A percentile compares a stretch with the other conserved stretches of the same genome.
phyloP scores from a whole-genome alignment of 192 early-diverging fungal genomes.

The Coemansia aciculifera region DNA sequence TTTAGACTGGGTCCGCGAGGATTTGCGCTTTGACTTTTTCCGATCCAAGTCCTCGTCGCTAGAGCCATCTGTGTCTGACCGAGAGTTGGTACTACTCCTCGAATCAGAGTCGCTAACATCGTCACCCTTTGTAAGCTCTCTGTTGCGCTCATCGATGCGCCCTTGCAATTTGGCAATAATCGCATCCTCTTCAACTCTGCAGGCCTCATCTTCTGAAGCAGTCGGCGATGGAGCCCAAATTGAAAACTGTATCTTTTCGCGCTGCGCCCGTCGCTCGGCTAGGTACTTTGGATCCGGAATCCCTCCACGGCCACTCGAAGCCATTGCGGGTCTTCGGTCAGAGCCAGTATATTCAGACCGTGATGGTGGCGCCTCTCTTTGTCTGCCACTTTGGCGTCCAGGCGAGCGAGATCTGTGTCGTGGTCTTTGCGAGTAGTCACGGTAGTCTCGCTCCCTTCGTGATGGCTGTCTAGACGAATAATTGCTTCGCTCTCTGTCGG shows the following conservation, averaged over 20 bases:
- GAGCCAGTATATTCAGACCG: neutral
- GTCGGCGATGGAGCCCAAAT: slow-evolving; percentile 64
- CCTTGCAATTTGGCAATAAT: slow-evolving; percentile 32
- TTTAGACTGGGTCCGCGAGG: slow-evolving; percentile 9
- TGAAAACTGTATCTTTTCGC: slow-evolving; percentile 46
- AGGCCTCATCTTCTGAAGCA: slow-evolving; percentile 53
- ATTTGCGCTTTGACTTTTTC: neutral
- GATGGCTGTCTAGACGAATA: neutral
- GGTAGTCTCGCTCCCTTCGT: slow-evolving; percentile 5
- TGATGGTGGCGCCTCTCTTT: neutral
- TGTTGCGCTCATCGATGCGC: slow-evolving; percentile 19
- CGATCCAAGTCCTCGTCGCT: neutral
- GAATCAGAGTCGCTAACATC: slow-evolving; percentile 17
- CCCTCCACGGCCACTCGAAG: slow-evolving; percentile 7
- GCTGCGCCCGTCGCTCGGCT: slow-evolving; percentile 38
- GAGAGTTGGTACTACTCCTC: slow-evolving; percentile 18
- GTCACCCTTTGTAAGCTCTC: neutral
- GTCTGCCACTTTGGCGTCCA: neutral
- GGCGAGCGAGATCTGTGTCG: slow-evolving; percentile 4
- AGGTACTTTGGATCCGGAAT: slow-evolving; percentile 34
- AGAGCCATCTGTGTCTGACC: slow-evolving; percentile 15
- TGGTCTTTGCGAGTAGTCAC: neutral
- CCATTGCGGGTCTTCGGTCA: neutral
- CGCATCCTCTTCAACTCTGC: slow-evolving; percentile 31
- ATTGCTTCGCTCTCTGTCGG: neutral